These are phyloP conservation scores for Cucumis cinereus DNA, from an alignment of 306 rosid genomes.

Conservation along the genomic window DNA sequence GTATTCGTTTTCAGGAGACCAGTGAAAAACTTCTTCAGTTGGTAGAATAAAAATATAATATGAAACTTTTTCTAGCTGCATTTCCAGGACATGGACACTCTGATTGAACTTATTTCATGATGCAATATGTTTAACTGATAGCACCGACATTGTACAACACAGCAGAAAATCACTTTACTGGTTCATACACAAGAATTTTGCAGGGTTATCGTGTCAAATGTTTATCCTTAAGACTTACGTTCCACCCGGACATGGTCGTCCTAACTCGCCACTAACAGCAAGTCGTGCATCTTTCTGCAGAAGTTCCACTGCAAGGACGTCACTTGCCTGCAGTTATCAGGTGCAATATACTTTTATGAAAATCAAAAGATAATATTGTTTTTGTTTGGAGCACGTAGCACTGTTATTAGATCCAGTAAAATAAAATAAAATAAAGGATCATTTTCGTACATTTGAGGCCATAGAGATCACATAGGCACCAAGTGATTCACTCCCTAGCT, in stretches of 20 bases:
- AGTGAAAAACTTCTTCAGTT: neutral
- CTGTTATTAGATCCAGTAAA: neutral
- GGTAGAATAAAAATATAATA: neutral
- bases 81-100: neutral
- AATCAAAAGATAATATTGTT: neutral
- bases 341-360: neutral
- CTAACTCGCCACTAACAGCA: slow-evolving; percentile 65
- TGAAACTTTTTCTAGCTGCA: neutral
- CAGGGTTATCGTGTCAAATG: neutral
- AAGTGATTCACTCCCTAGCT: slow-evolving; percentile 74
- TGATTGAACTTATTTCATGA: neutral
- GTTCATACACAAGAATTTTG: neutral
- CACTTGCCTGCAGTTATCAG: slow-evolving; percentile 66
- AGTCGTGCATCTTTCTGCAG: slow-evolving; percentile 90
- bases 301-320: slow-evolving; percentile 93
- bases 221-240: slow-evolving; percentile 44
- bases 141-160: neutral
- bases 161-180: neutral
- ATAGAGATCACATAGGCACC: slow-evolving; percentile 96
- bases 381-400: neutral
- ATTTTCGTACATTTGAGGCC: slow-evolving; percentile 66
- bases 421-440: neutral
- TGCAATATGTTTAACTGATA: neutral
- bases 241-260: slow-evolving; percentile 82
- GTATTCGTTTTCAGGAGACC: neutral